Evolutionary conservation across 2,329 filamentous ascomycete genomes (phyloP).

Genomic region (Fusarium palustre): DNA sequence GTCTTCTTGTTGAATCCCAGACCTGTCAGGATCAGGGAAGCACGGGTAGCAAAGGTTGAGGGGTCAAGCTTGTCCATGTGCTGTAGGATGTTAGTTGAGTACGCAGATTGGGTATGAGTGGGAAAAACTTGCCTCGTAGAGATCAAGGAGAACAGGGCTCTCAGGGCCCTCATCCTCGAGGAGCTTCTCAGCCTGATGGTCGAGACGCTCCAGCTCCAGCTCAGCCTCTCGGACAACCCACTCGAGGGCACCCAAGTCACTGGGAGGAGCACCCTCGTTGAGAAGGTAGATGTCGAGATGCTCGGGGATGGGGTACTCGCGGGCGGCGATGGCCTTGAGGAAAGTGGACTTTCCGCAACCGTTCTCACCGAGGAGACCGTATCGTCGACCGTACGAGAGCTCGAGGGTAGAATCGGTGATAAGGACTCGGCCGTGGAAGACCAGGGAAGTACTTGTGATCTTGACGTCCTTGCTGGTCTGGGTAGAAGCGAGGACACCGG

Average conservation of each 20-base stretch:
- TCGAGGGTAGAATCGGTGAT: conserved; percentile 95
- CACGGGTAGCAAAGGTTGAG: conserved; percentile 94
- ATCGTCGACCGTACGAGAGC: conserved; percentile 90
- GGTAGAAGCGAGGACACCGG: conserved; percentile 91
- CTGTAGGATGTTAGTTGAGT: conserved; percentile 59
- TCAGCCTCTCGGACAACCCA: conserved; percentile 98
- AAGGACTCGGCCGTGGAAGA: conserved; percentile 97
- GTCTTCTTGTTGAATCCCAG: conserved; percentile 99
- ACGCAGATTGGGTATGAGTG: neutral
- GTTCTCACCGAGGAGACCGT: conserved; percentile 97
- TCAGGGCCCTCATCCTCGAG: conserved; percentile 94
- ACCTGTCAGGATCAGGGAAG: conserved; percentile 96
- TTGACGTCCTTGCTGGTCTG: conserved; percentile 92
- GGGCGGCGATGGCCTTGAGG: conserved; percentile 90
- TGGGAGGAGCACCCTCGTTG: conserved; percentile 94
- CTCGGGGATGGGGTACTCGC: conserved; percentile 95
- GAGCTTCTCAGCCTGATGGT: conserved; percentile 88
- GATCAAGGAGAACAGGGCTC: conserved; percentile 86
- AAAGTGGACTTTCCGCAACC: conserved; percentile 99
- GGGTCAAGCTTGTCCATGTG: conserved; percentile 99
- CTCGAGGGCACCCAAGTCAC: conserved; percentile 89
- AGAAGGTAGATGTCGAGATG: conserved; percentile 98
- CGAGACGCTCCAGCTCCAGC: conserved; percentile 89
- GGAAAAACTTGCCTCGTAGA: conserved; percentile 84
- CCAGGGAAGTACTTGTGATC: conserved; percentile 90